phyloP scores from a whole-genome alignment of 768 basidiomycete genomes.

The Punctularia strigosozonata region DNA sequence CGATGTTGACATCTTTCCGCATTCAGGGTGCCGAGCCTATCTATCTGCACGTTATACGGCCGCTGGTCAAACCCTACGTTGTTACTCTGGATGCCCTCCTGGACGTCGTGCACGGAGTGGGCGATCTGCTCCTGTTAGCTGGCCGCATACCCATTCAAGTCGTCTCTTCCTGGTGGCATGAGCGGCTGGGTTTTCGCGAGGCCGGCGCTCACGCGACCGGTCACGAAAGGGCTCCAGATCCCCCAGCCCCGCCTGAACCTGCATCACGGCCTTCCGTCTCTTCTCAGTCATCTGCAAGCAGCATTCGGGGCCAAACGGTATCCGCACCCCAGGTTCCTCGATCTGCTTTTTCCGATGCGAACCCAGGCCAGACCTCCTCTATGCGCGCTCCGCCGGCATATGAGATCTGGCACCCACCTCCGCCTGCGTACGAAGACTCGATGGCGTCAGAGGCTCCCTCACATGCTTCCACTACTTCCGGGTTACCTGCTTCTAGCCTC shows the following conservation, averaged over 20 bases:
- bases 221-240: too few species aligned
- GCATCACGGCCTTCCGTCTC: too few species aligned
- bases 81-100: constrained; percentile 51
- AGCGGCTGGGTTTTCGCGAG: too few species aligned
- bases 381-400: constrained; percentile 16
- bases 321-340: too few species aligned
- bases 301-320: too few species aligned
- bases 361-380: too few species aligned
- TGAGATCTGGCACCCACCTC: constrained; percentile 53
- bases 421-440: constrained; percentile 26
- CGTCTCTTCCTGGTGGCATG: constrained; percentile 20
- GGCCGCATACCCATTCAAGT: constrained; percentile 27
- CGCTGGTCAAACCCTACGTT: constrained; percentile 65
- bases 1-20: not conserved
- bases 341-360: too few species aligned
- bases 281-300: too few species aligned
- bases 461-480: not conserved
- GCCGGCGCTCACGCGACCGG: too few species aligned
- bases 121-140: constrained; percentile 44
- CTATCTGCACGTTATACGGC: constrained; percentile 70
- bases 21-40: constrained; percentile 76
- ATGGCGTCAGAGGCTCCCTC: not conserved
- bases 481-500: not conserved
- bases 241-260: too few species aligned
- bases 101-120: constrained; percentile 47